These are phyloP conservation scores for Fraxinus anomala DNA, from an alignment of 257 asterid species.

Conservation along the genomic window DNA sequence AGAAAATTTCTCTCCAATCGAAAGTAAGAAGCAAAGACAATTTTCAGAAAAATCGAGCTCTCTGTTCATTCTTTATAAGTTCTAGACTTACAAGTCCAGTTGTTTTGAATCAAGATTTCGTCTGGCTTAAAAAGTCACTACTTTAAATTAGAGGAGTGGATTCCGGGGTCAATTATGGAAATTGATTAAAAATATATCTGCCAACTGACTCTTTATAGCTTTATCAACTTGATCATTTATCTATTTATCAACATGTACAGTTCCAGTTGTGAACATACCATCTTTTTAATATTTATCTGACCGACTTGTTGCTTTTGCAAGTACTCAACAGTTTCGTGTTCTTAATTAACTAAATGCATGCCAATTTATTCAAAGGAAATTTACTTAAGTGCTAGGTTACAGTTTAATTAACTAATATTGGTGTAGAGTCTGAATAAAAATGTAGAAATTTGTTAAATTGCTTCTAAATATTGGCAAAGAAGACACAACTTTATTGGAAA, in stretches of 20 bases:
- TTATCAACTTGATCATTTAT: not conserved
- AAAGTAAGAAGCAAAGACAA: slow-evolving; percentile 47
- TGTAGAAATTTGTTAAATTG: not conserved
- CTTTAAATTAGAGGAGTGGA: not conserved
- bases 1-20: slow-evolving; percentile 42
- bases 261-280: not conserved
- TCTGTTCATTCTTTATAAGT: slow-evolving; percentile 1
- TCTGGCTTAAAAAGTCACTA: not conserved
- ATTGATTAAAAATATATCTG: not conserved
- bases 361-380: not conserved
- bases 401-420: not conserved
- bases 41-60: slow-evolving; percentile 45
- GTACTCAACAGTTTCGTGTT: not conserved
- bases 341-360: not conserved
- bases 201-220: not conserved
- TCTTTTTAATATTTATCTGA: not conserved
- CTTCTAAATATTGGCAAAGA: not conserved
- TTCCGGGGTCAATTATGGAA: not conserved
- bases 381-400: not conserved
- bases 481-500: not conserved
- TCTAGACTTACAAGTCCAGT: not conserved
- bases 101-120: not conserved
- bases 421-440: not conserved
- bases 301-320: not conserved
- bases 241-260: not conserved